These are phyloP conservation scores for Oidium heveae DNA, from an alignment of 2,329 filamentous ascomycete genomes.

Conservation along the genomic window DNA sequence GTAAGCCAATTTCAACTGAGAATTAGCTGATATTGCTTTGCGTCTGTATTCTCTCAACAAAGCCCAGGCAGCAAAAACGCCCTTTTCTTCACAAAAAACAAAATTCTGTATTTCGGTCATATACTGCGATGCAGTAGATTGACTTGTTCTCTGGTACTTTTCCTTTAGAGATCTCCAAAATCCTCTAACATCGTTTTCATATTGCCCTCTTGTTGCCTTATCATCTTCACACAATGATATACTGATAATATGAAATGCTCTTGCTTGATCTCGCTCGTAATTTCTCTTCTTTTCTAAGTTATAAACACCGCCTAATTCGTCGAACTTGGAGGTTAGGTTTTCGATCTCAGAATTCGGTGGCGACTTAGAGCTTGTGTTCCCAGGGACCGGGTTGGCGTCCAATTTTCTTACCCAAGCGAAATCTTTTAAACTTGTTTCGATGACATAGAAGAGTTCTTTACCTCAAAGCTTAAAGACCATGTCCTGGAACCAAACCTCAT, in stretches of 20 bases:
- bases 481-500: background rate
- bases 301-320: too few species aligned
- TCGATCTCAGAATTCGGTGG: background rate
- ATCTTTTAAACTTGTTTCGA: background rate
- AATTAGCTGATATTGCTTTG: background rate
- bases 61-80: background rate
- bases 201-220: background rate
- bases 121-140: background rate
- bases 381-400: background rate
- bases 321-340: background rate
- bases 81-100: background rate
- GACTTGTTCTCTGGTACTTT: background rate
- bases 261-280: background rate
- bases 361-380: background rate
- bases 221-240: background rate
- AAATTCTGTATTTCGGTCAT: background rate
- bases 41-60: background rate
- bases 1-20: background rate
- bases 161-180: background rate
- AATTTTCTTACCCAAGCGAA: background rate
- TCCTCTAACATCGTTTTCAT: background rate
- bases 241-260: background rate
- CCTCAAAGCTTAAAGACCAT: background rate
- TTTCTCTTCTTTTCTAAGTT: background rate
- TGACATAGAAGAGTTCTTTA: background rate